Base-by-base conservation (phyloP, 176 grass and related monocot genomes). In the Thalia dealbata region DNA sequence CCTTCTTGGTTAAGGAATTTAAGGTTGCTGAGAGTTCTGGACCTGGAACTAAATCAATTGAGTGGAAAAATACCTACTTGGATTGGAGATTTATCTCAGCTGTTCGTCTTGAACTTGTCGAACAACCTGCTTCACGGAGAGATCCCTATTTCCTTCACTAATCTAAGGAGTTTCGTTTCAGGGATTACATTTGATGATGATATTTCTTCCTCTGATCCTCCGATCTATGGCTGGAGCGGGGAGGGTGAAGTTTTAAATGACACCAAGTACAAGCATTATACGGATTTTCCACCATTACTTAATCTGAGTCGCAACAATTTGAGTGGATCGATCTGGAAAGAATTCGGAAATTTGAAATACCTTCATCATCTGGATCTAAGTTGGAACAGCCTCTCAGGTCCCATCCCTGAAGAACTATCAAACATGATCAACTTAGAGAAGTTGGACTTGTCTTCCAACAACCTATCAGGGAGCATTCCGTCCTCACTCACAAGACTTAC, bases 401-500 rank as follows among this genome's bases (percentile, higher is more conserved):
- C 21, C 9, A 71, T 71, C 16, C 69, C 69, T 2, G 69, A 28
- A 15, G 45, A 52, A 52, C 12, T 71, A 10, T 50, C 69, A 28
- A 14, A 24, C 45, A 71, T 71, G 44, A 6, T 51, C 69, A 52
- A 71, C 69, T 71, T 71, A n/a, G 69, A 71, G 69, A 19, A 6
- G 6, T 29, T 71, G 43, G 23, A 71, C 44, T 52, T 71, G 45
- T 71, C 69, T 28, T 71, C 29, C 69, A 71, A 71, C 22, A 27
- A 52, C 16, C 52, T 72, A 18, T 52, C 69, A 23, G 69, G 69
- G 7, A 28, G 21, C 43, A 72, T 72, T 50, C 46, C 69, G n/a
- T 30, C 69, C n/a, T 72, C 69, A 4, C 69, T 72, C 46, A 15
- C 46, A 2, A 10, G 7, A 3, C 69, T 72, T 18, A 72, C 44